Conservation (phyloP, 2,329 filamentous ascomycete genomes). For the Blastomyces silverae region DNA sequence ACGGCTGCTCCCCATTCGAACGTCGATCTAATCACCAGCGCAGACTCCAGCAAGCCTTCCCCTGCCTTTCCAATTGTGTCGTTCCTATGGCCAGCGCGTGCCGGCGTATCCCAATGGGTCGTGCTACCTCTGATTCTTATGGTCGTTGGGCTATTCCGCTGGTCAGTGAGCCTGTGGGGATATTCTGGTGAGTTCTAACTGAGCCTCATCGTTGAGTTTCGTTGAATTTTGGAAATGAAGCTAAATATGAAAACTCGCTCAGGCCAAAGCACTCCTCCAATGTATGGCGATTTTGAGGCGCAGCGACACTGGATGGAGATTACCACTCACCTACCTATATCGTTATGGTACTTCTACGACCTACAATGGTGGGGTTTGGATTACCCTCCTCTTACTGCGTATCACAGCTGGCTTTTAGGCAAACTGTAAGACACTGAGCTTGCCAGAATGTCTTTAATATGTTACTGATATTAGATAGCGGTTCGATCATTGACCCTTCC, state of each 20-base stretch:
- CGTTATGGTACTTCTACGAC: constrained; percentile 97
- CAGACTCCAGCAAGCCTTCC: constrained; percentile 41
- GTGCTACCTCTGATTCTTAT: constrained; percentile 81
- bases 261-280: constrained; percentile 76
- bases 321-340: constrained; percentile 78
- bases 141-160: constrained; percentile 83
- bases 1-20: constrained; percentile 34
- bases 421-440: constrained; percentile 55
- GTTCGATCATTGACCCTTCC: constrained; percentile 64
- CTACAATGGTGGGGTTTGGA: constrained; percentile 96
- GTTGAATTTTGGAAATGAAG: constrained; percentile 1
- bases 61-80: constrained; percentile 85
- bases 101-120: constrained; percentile 81
- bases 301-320: constrained; percentile 99
- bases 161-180: constrained; percentile 87
- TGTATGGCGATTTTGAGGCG: constrained; percentile 96
- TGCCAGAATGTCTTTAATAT: constrained; percentile 1
- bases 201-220: background rate
- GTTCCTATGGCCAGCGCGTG: constrained; percentile 89
- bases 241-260: constrained; percentile 16
- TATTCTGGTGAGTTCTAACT: constrained; percentile 65
- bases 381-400: constrained; percentile 94
- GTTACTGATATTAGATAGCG: constrained; percentile 41
- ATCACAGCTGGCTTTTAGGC: constrained; percentile 94
- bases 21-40: constrained; percentile 40